phyloP scores from a whole-genome alignment of 768 basidiomycete genomes.

The Termitomyces sp. region DNA sequence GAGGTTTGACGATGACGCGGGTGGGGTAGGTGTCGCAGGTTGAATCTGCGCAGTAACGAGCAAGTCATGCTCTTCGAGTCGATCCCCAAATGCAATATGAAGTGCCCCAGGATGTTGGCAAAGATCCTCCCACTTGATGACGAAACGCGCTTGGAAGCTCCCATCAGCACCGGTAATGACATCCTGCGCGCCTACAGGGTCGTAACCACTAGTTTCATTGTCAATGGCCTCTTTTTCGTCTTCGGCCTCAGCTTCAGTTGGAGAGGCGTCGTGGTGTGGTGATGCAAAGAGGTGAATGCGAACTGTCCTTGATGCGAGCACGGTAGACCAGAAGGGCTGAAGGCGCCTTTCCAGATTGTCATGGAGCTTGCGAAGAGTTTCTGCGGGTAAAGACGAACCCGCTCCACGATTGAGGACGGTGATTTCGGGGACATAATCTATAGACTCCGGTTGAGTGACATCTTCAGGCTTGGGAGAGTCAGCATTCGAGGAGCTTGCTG shows the following conservation, averaged over 20 bases:
- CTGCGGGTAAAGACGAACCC: slow-evolving; percentile 18
- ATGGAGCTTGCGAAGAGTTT: slow-evolving; percentile 52
- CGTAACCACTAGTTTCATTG: slow-evolving; percentile 26
- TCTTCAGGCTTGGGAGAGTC: neutral
- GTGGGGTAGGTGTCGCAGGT: slow-evolving; percentile 23
- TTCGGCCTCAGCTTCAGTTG: slow-evolving; percentile 17
- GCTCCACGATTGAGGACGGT: slow-evolving; percentile 2
- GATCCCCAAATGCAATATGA: slow-evolving; percentile 56
- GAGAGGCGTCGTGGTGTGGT: slow-evolving; percentile 23
- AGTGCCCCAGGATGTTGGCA: slow-evolving; percentile 55
- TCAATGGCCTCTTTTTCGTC: slow-evolving; percentile 26
- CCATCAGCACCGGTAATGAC: slow-evolving; percentile 67
- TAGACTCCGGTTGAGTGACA: neutral
- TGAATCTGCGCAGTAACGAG: slow-evolving; percentile 52
- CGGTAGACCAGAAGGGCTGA: slow-evolving; percentile 78
- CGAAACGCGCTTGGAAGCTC: slow-evolving; percentile 63
- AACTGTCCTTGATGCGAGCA: slow-evolving; percentile 59
- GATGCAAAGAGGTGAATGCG: slow-evolving; percentile 58
- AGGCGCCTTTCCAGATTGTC: slow-evolving; percentile 75
- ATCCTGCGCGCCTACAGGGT: slow-evolving; percentile 47
- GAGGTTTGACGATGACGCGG: slow-evolving; percentile 3
- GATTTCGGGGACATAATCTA: neutral
- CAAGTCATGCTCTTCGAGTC: slow-evolving; percentile 49
- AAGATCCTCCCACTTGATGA: slow-evolving; percentile 66
- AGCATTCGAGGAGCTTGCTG: slow-evolving; percentile 18